Base-by-base conservation (phyloP, 306 rosid genomes). In the Oxytropis ochrocephala region DNA sequence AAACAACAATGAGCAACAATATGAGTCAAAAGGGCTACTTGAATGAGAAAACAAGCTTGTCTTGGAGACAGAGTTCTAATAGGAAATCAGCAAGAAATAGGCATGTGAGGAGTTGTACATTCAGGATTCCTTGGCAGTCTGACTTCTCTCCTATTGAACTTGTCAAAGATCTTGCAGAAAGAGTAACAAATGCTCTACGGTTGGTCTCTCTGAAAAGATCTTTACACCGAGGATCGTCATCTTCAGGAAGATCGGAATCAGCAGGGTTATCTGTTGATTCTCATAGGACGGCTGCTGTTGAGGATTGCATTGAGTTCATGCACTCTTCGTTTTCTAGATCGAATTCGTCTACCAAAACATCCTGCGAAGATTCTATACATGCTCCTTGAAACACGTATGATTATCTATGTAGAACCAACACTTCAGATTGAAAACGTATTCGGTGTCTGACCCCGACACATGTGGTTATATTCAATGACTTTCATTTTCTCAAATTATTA, bases 241-340 rank as follows among this genome's bases (percentile, higher is more conserved):
- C 61, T 13, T 74, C 82, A 7, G 71, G 75, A 58, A 81, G 81
- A 79, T 85, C 97, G 14, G 85, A 78, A 69, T 81, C 88, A 3
- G 63, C 72, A 7, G 92, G 81, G 6, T 60, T 79, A 12, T 70
- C 84, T 39, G 58, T 62, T 63, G 83, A 60, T 82, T 91, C 88
- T 47, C 83, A 82, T 17, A 83, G 89, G 64, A 80, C 86, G 55
- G 91, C 89, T 73, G 96, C 93, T 39, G 85, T 91, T 27, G 96
- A 88, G 69, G 96, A 91, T 54, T 91, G 97, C 82, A 91, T 91
- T 57, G 90, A 88, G 81, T 88, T 88, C 80, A 83, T 91, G 78
- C 89, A 91, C 78, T 82, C 96, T 67, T 88, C 91, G 6, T 80
- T 82, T 63, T 85, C 95, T 11, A 77, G 89, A 74, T 82, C 91